Evolutionary conservation across 139 green algal genomes (phyloP), one percentile per base, ranked within the genome.

Genomic region (Tetratostichococcus sp.): DNA sequence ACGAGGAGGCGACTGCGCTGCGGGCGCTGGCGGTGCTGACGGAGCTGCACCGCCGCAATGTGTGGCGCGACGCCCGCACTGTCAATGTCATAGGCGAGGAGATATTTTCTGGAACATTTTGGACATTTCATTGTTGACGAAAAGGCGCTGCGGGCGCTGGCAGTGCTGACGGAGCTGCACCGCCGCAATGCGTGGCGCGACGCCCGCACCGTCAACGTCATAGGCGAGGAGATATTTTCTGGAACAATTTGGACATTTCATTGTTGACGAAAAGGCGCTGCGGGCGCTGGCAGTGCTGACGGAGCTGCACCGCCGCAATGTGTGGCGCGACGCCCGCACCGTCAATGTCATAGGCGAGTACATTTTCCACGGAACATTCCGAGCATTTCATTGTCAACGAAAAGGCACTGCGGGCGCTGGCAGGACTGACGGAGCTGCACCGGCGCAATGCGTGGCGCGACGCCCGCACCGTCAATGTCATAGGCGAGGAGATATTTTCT

Each of bases 261-360:
- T n/a, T n/a, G n/a, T n/a, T n/a, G n/a, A n/a, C n/a, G n/a, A n/a
- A n/a, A n/a, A n/a, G n/a, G 94, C 92, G 16, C 98, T 97, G 87
- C 91, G 93, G 70, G 85, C 88, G 0, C 82, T 99, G 73, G 91
- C 90, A 1, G 90, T 99, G 57, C 79, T 98, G 33, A 95, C 88
- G 2, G 93, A 98, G 78, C 89, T 99, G 75, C 97, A 95, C 89
- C 82, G 92, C 35, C 80, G 94, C 14, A 85, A 95, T 43, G 89
- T 99, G n/a, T 99, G 96, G 96, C 86, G 90, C 4, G 95, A 99
- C 75, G 92, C 91, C 0, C 84, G 89, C 50, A 97, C 95, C 14
- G 95, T 97, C 67, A 97, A 98, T 82, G 90, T 97, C 66, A 97
- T 98, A 65, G 84, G 86, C 91, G 67, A 58, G 85, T 25, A n/a